A percentile compares a stretch with the other conserved stretches of the same genome.
phyloP scores from a whole-genome alignment of 306 rosid genomes.

The Sophora flavescens region DNA sequence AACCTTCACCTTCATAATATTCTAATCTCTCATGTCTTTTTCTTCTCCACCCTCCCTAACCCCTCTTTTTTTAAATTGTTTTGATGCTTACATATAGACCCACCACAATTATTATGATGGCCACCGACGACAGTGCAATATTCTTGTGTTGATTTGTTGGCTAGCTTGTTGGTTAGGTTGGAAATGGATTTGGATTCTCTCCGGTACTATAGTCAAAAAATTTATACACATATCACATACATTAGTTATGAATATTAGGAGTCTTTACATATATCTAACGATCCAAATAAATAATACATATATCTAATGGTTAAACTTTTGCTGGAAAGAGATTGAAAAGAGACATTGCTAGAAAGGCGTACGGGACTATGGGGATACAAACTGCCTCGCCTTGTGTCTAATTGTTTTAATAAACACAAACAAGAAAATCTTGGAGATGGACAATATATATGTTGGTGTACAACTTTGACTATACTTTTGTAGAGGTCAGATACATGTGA shows the following conservation, averaged over 20 bases:
- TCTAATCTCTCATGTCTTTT: constrained; percentile 38
- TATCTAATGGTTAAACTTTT: no score
- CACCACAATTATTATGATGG: constrained; percentile 47
- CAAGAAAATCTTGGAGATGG: constrained; percentile 4
- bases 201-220: no score
- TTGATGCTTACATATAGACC: constrained; percentile 29
- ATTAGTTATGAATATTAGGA: no score
- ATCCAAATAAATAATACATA: no score
- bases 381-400: not conserved
- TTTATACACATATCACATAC: no score
- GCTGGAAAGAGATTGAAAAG: no score
- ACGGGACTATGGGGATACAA: not conserved
- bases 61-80: not conserved
- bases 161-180: constrained; percentile 35
- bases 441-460: constrained; percentile 25
- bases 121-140: constrained; percentile 53
- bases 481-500: constrained; percentile 29
- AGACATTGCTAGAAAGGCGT: no score
- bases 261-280: no score
- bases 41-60: constrained; percentile 23
- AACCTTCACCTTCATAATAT: constrained; percentile 25
- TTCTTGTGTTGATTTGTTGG: constrained; percentile 50
- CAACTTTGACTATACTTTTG: constrained; percentile 44
- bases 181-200: not conserved
- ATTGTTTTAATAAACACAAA: not conserved